Base-by-base conservation (phyloP, 768 basidiomycete species). In the Xerocomellus chrysenteron region DNA sequence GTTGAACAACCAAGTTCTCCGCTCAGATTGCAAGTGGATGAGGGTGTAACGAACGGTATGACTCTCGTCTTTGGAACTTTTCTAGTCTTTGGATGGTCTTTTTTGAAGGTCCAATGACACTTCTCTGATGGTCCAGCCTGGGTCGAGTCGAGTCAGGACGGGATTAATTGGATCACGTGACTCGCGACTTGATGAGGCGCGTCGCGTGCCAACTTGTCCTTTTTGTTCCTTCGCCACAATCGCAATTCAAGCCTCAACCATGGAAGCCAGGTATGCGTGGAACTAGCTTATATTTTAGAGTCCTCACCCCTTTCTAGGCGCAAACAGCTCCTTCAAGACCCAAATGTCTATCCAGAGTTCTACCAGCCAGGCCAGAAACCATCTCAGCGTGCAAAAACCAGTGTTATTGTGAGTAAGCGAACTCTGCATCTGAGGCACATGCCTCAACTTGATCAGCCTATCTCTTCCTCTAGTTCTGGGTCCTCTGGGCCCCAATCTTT, bases 321-420 rank as follows among this genome's bases (percentile, higher is more conserved):
- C 14, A 62, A 64, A 35, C 65, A 73, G 36, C 48, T 72, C 26
- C 60, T 67, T 49, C 24, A 55, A 48, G 61, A 72, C 24, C 56
- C 68, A n/a, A 59, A 39, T 10, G 7, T 67, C 32, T 73, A 70
- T 45, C 70, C 70, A 48, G 61, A 72, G 44, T 72, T 73, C 52
- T 59, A 59, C 47, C 67, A 62, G 44, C 61, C 65, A 6, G 63
- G 61, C 5, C 62, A 58, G 52, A 66, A 57, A 45, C 39, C 56
- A 4, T 51, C 65, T 24, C 54, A 39, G 17, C 10, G 32, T 3
- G n/a, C 42, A 2, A 50, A 16, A 39, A 30, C 62, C n/a, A 58
- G 59, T 21, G 49, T 58, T 6, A 55, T 72, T 17, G 70, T 72
- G 49, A 57, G 72, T 61, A 32, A 7, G n/a, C 28, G 12, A 16